These are phyloP conservation scores for Haplographium delicatum DNA, from an alignment of 495 filamentous ascomycete genomes.

Conservation along the genomic window DNA sequence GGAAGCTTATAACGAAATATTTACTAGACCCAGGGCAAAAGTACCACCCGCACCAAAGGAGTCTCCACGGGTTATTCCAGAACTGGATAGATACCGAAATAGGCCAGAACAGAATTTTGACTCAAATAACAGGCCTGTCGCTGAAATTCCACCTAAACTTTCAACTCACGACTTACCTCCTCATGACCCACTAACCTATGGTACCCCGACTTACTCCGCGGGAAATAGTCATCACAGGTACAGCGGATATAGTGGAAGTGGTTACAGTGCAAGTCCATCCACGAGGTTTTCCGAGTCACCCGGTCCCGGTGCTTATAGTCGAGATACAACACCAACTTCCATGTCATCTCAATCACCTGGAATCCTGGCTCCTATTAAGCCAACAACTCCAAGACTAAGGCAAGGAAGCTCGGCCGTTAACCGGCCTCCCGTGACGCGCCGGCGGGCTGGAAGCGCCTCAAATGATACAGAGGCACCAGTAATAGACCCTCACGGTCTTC, in stretches of 20 bases:
- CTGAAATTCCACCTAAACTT: conserved; percentile 39
- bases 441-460: conserved; percentile 47
- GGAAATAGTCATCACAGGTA: conserved; percentile 41
- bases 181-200: conserved; percentile 58
- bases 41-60: conserved; percentile 24
- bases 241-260: conserved; percentile 35
- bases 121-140: conserved; percentile 24
- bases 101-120: conserved; percentile 23
- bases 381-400: conserved; percentile 45
- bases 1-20: conserved; percentile 25
- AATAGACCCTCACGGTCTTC: conserved; percentile 50
- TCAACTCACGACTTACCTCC: conserved; percentile 58
- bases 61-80: conserved; percentile 40
- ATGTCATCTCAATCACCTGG: conserved; percentile 93
- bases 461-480: conserved; percentile 45
- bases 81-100: conserved; percentile 49
- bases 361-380: conserved; percentile 54
- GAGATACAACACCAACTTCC: conserved; percentile 91
- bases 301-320: conserved; percentile 71
- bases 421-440: conserved; percentile 62
- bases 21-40: conserved; percentile 16
- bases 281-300: conserved; percentile 91
- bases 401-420: conserved; percentile 60
- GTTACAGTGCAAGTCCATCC: conserved; percentile 77
- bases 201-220: conserved; percentile 25